Evolutionary conservation across 352 stramenopile genomes (phyloP).

Genomic region (Phytopythium kandeliae): DNA sequence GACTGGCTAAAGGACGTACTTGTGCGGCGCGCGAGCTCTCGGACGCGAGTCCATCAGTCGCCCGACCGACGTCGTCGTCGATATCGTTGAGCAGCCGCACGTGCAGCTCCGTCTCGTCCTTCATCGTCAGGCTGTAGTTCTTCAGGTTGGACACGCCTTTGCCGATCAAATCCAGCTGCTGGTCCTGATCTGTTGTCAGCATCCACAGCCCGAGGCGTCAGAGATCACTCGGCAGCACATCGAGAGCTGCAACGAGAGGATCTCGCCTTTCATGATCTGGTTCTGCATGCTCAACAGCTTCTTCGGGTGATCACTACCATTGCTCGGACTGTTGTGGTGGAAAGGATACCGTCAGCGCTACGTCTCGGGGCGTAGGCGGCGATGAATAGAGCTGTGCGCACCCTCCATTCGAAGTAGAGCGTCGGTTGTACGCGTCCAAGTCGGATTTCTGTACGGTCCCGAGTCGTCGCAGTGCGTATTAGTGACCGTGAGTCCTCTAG

Average conservation of each 20-base stretch:
- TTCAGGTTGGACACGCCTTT: constrained; percentile 80
- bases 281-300: constrained; percentile 83
- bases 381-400: constrained; percentile 7
- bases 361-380: no score
- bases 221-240: not conserved
- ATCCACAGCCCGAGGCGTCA: not conserved
- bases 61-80: constrained; percentile 79
- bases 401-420: constrained; percentile 17
- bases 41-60: constrained; percentile 78
- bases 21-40: constrained; percentile 75
- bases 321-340: constrained; percentile 8
- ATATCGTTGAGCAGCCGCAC: constrained; percentile 87
- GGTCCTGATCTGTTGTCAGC: constrained; percentile 62
- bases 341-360: no score
- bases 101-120: constrained; percentile 88
- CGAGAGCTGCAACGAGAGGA: not conserved
- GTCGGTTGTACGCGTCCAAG: constrained; percentile 74
- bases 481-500: not conserved
- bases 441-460: constrained; percentile 42
- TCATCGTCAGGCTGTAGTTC: constrained; percentile 82
- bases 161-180: constrained; percentile 80
- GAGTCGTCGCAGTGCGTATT: not conserved
- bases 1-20: constrained; percentile 21
- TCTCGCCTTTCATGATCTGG: constrained; percentile 82
- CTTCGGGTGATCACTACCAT: constrained; percentile 23